Evolutionary conservation across 176 grass and related monocot species (phyloP), one percentile per base, ranked within the genome.

Genomic region (Carex cristatella): DNA sequence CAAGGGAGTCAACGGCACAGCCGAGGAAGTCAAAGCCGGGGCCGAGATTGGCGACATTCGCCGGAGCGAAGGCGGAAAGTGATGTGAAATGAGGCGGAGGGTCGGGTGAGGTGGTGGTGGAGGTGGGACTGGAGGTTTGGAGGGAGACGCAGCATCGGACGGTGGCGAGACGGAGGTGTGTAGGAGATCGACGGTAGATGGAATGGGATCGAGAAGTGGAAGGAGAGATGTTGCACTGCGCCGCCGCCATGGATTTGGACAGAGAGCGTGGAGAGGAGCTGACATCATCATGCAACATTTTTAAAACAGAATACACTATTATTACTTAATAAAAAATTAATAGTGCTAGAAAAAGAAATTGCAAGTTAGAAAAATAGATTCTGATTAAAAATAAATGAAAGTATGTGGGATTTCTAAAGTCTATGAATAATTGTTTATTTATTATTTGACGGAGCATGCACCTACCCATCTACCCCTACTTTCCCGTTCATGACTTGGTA

Each of bases 21-120:
- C 88, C 91, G 4, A 87, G 89, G 77, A 89, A 91, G 61, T 89
- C 91, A 27, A 92, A 90, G 0, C 89, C 84, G 33, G 92, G 90
- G 31, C 92, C 92, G 58, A 93, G 89, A 72, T 87, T 87, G 40
- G 86, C 86, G 57, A 87, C 42, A 12, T 62, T 83, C 19, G 81
- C 89, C 56, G 81, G 86, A 67, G 7, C 90, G 86, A 79, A 95
- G 85, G 62, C 94, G 85, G 90, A 92, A 86, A 87, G 61, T 35
- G 86, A 93, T 87, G 76, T 76, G 70, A 82, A 97, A 80, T 48
- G 94, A 81, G 81, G 92, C 66, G 37, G 78, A 71, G 79, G 91
- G 81, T 65, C 78, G 66, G 65, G 85, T 80, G 81, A 97, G 93
- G 69, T 85, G 90, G 85, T 55, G 78, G 88, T 79, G 49, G 77